Evolutionary conservation across 345 rosid genomes (phyloP), one percentile per base, ranked within the genome.

Genomic region (Garcia nutans): DNA sequence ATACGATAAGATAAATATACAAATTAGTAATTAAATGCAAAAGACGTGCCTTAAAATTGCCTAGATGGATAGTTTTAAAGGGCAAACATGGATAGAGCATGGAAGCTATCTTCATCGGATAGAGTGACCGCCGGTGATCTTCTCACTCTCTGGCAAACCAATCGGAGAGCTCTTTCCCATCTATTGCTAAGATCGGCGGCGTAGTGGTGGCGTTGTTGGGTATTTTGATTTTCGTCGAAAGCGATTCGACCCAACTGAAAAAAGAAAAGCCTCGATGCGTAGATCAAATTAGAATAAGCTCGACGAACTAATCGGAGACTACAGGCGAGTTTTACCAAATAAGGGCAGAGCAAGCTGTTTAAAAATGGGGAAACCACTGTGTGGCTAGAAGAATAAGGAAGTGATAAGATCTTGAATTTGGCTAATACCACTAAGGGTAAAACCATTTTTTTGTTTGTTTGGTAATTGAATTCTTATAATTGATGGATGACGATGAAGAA

Each of bases 231-330:
- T 6, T 45, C 37, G 22, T 68, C 71, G 10, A 75, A 83, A 16
- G 77, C 80, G 47, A 84, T 84, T 65, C 37, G 84, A n/a, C 72
- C 49, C 63, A 84, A 19, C 31, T 84, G 86, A 42, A 84, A 84
- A 5, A 73, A 17, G 78, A 84, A 84, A 47, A 84, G 78, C 68
- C 86, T 77, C 0, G 80, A 78, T 3, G 78, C 58, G 71, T 80
- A 22, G 24, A 84, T 54, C 66, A 76, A 4, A 22, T 80, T 84
- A 2, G 26, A 11, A 22, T 56, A 70, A 61, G 71, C 55, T 58
- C 23, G 41, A 4, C 70, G 82, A 47, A 73, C n/a, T 5, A 50
- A 24, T 10, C 61, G 37, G 64, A 80, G 49, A 74, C 65, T 68
- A 78, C n/a, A 72, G 28, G 79, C 63, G 61, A 81, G 65, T 50